Evolutionary conservation across 192 early-diverging fungal genomes (phyloP), one percentile per base, ranked within the genome.

Genomic region (Glomus cerebriforme): DNA sequence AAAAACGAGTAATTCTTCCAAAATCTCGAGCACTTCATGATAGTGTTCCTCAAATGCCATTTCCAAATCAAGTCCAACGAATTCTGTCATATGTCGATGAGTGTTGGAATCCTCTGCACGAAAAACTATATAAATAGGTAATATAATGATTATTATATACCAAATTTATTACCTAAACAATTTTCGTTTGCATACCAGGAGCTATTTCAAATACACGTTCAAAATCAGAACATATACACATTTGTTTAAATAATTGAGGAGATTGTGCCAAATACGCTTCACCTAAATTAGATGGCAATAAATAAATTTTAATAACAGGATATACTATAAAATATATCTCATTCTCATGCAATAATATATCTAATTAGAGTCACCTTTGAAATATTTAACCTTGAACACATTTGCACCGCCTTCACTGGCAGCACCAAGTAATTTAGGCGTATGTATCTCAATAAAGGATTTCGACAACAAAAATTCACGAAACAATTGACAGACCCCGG

Each of bases 11-110:
- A 98, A 85, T 35, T 94, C 93, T 81, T 95, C 96, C 68, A 99
- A 88, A 67, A 99, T 83, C 79, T 99, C 92, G 74, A 99, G 85
- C 35, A 95, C 96, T 88, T 99, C 98, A 82, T 99, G 96, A 88
- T 99, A 99, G 83, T 99, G 97, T 87, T 99, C 98, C 71, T 98
- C 92, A 85, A 99, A 96, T 2, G 96, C 92, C 95, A 98, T 99
- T 87, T 99, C 98, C 85, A 99, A 80, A 95, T 99, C 98, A 77
- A 99, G 94, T 37, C 96, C 96, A 37, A 96, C 89, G 83, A 96
- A 99, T 81, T 99, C 98, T 73, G 98, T 99, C 95, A 99, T 94
- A 82, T 99, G 98, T 29, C 98, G 92, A 86, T 96, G 95, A n/a
- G 97, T 97, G 79, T 94, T 92, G 32, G 96, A 95, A 89, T 98